A percentile compares a stretch with the other conserved stretches of the same genome.
These are phyloP conservation scores for Stemphylium vesicarium DNA, from an alignment of 2,329 filamentous ascomycete species.

Conservation along the genomic window DNA sequence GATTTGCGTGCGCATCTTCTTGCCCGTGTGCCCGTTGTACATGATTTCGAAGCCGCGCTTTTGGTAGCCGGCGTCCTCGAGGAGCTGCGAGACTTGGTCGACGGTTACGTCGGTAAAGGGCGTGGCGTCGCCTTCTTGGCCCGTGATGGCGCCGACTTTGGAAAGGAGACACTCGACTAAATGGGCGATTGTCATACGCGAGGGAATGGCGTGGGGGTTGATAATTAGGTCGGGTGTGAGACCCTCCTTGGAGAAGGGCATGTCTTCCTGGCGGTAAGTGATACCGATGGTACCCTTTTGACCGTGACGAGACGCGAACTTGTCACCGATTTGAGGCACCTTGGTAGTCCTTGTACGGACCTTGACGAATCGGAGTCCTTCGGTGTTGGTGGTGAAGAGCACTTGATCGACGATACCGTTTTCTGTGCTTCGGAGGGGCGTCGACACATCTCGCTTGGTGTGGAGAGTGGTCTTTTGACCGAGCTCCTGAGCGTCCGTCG, in stretches of 20 bases:
- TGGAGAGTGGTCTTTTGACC: constrained; percentile 90
- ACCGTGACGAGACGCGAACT: constrained; percentile 98
- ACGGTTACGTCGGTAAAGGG: constrained; percentile 98
- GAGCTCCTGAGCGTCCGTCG: constrained; percentile 89
- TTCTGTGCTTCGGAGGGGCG: constrained; percentile 91
- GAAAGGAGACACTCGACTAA: constrained; percentile 98
- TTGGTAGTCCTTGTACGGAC: constrained; percentile 97
- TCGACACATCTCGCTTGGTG: constrained; percentile 93
- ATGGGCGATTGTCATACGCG: constrained; percentile 99
- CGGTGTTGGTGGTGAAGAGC: constrained; percentile 89
- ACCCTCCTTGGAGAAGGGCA: constrained; percentile 95
- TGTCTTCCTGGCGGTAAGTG: constrained; percentile 96
- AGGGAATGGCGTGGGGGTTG: constrained; percentile 99
- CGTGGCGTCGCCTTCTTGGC: constrained; percentile 95
- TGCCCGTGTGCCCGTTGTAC: constrained; percentile 98
- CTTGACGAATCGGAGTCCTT: constrained; percentile 95
- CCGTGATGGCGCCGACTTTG: constrained; percentile 92
- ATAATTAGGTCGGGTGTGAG: constrained; percentile 96
- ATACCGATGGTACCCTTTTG: constrained; percentile 99
- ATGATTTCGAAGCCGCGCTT: constrained; percentile 97
- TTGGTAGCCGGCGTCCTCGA: constrained; percentile 91
- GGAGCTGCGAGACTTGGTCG: constrained; percentile 84
- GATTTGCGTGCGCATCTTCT: constrained; percentile 90
- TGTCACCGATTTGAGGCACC: constrained; percentile 97
- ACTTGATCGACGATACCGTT: constrained; percentile 96